Base-by-base conservation (phyloP, 2,329 filamentous ascomycete genomes). In the Aspergillus caelatus region DNA sequence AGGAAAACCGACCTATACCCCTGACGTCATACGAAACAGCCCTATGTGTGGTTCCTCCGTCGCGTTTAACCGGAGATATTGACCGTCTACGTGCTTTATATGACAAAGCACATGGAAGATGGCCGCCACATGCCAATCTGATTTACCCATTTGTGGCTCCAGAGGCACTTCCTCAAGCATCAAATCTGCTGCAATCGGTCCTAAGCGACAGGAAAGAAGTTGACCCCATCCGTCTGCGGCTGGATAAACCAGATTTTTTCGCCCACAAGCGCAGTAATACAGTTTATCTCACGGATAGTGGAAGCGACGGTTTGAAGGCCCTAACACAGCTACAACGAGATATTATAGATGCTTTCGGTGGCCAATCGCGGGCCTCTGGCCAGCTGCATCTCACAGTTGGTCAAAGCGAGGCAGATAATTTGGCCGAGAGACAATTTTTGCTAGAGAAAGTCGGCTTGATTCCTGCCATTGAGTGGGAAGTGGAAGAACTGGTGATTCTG, bases 31-130 rank as follows among this genome's bases (percentile, higher is more conserved):
- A 62, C 19, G 61, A 62, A 46, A 62, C 61, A 1, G 61, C 61
- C 39, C 50, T 62, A 4, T 62, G 61, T 21, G 39, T 62, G 14
- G 10, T 62, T 16, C 61, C 61, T 23, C 61, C 61, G 12, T 43
- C 48, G n/a, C 36, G 56, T 14, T 28, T 46, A 9, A n/a, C 41
- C 28, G 32, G 57, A 6, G 61, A 60, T 43, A 41, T 62, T 48
- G 56, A 59, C 7, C 61, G 61, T 23, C 39, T 62, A 3, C 46
- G 61, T 6, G 36, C 56, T 6, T 21, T 56, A 16, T 62, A 62
- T 32, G 61, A 62, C 36, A 62, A 62, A 56, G 61, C 48, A 14
- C 30, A 62, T 26, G 61, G 61, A 45, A 23, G 61, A 58, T 62
- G 61, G 61, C 36, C 61, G 10, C 48, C 61, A 43, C 61, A 62